phyloP scores from a whole-genome alignment of 768 basidiomycete species.

The Holtermannia corniformis region DNA sequence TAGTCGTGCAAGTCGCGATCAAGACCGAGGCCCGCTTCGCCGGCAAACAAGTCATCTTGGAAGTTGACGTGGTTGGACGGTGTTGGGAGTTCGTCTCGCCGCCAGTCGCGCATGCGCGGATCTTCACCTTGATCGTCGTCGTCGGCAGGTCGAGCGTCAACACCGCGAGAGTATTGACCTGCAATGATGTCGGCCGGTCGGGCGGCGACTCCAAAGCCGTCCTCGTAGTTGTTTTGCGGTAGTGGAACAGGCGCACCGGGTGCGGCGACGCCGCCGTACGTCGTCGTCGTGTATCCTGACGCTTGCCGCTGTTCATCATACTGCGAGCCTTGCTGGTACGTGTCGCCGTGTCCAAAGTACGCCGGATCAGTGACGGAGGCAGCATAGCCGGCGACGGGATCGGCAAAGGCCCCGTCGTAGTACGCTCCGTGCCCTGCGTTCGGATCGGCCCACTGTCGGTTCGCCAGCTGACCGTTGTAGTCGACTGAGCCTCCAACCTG shows the following conservation, averaged over 20 bases:
- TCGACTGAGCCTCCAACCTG: neutral
- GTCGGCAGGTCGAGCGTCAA: neutral
- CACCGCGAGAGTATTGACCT: slow-evolving; percentile 1
- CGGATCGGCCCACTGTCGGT: neutral
- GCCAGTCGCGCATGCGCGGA: slow-evolving; percentile 11
- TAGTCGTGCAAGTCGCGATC: neutral
- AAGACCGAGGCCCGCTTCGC: slow-evolving; percentile 1
- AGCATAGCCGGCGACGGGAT: neutral
- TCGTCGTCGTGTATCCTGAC: no score
- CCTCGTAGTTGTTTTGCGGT: neutral
- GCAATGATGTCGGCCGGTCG: slow-evolving; percentile 9
- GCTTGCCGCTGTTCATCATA: neutral
- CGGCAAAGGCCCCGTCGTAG: neutral
- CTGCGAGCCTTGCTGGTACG: neutral
- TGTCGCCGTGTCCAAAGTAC: neutral
- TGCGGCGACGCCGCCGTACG: no score
- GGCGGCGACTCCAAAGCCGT: neutral
- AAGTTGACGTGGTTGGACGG: slow-evolving; percentile 33
- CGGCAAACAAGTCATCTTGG: slow-evolving; percentile 32
- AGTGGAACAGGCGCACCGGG: neutral
- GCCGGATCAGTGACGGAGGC: neutral
- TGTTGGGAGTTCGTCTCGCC: slow-evolving; percentile 20
- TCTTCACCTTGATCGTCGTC: slow-evolving; percentile 3
- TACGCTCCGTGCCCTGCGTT: no score
- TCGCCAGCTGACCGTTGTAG: neutral